Evolutionary conservation across 305 asterid species (phyloP).

Genomic region (Fraxinus latifolia): DNA sequence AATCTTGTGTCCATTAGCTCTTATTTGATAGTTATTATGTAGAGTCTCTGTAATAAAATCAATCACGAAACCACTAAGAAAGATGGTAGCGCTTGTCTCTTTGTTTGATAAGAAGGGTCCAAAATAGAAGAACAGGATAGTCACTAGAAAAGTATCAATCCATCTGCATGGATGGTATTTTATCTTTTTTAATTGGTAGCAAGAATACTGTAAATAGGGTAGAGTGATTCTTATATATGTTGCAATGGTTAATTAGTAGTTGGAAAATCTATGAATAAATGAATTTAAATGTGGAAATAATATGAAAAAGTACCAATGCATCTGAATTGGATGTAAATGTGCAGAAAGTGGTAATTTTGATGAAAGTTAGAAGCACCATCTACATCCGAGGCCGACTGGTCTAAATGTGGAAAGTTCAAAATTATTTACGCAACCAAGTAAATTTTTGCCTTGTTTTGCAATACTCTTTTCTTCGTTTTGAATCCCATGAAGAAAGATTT

Average conservation of each 20-base stretch:
- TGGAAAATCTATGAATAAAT: neutral
- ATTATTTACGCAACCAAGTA: neutral
- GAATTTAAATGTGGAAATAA: neutral
- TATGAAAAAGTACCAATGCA: neutral
- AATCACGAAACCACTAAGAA: neutral
- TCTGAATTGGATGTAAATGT: neutral
- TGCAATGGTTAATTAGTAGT: neutral
- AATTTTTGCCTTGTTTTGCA: neutral
- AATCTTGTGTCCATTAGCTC: no score
- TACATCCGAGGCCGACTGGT: neutral
- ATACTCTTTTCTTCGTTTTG: neutral
- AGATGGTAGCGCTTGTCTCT: neutral
- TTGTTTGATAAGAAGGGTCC: neutral
- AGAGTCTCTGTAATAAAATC: neutral
- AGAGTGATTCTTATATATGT: neutral
- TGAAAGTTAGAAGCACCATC: no score
- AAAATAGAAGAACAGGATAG: neutral
- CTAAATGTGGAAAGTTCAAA: neutral
- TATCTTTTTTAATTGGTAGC: neutral
- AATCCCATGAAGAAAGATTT: neutral
- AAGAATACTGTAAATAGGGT: neutral
- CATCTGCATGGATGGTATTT: neutral
- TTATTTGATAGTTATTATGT: no score
- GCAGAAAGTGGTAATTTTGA: no score
- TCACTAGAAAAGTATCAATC: neutral